Percentiles rank a stretch among this genome's conserved stretches.
phyloP scores from a whole-genome alignment of 2,329 filamentous ascomycete genomes.

The Fusarium coffeatum region DNA sequence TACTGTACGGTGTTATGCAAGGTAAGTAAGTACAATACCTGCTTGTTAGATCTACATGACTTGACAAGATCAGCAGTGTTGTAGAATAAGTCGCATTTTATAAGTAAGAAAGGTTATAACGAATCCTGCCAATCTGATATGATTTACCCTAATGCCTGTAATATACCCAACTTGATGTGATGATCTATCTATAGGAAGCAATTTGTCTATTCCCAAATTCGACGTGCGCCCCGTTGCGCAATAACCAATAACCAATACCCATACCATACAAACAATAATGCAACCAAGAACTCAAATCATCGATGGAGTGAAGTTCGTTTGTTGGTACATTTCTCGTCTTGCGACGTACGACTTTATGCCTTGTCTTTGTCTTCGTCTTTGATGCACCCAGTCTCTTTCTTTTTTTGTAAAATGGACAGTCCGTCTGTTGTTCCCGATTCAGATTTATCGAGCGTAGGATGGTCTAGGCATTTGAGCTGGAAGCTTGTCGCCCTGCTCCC shows the following conservation, averaged over 20 bases:
- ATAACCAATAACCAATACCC: not conserved
- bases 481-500: not conserved
- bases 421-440: not conserved
- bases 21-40: not conserved
- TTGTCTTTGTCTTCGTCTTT: not conserved
- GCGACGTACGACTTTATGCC: slow-evolving; percentile 5
- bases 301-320: not conserved
- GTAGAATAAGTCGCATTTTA: not conserved
- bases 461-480: not conserved
- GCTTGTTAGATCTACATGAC: not conserved
- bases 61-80: not conserved
- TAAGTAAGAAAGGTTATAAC: not conserved
- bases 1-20: not conserved
- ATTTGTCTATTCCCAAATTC: not conserved
- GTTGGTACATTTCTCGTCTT: not conserved
- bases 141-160: not conserved
- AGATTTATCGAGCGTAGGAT: not conserved
- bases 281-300: not conserved
- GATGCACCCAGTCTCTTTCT: not conserved
- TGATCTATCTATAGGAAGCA: not conserved
- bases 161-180: not conserved
- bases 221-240: not conserved
- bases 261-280: not conserved
- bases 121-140: not conserved
- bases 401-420: not conserved